Percentiles rank a stretch among this genome's conserved stretches.
These are phyloP conservation scores for Diplodia mutila DNA, from an alignment of 2,329 filamentous ascomycete genomes.

Conservation along the genomic window DNA sequence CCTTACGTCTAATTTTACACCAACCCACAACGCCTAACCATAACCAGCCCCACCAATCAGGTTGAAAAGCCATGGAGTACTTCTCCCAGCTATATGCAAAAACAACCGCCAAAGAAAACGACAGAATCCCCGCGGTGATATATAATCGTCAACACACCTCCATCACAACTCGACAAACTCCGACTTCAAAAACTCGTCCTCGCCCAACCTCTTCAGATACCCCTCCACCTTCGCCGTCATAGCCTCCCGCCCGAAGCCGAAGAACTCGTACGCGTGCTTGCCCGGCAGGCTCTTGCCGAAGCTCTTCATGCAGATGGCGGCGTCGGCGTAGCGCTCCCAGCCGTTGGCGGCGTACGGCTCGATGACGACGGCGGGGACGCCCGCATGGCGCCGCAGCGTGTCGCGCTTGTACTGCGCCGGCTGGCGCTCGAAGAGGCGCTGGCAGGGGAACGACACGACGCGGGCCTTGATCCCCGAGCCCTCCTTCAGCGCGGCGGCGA, in stretches of 20 bases:
- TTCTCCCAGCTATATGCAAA: too few species aligned
- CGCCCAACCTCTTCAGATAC: slow-evolving; percentile 43
- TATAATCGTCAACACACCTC: too few species aligned
- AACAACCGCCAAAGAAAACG: too few species aligned
- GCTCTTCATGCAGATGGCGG: slow-evolving; percentile 56
- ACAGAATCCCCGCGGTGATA: too few species aligned
- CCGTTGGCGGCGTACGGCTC: slow-evolving; percentile 63
- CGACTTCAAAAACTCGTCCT: slow-evolving; percentile 36
- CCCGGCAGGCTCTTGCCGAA: slow-evolving; percentile 63
- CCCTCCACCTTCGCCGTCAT: slow-evolving; percentile 48
- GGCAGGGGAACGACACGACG: slow-evolving; percentile 56
- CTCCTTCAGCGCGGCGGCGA: slow-evolving; percentile 43
- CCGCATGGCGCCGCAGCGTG: slow-evolving; percentile 48
- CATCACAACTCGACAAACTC: slow-evolving; percentile 40
- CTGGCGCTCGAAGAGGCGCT: slow-evolving; percentile 55
- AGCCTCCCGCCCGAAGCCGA: slow-evolving; percentile 56
- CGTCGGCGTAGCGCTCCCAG: slow-evolving; percentile 65
- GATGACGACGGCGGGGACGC: slow-evolving; percentile 59
- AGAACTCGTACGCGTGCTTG: slow-evolving; percentile 59
- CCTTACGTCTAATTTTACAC: too few species aligned
- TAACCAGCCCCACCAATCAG: too few species aligned
- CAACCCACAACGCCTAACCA: too few species aligned
- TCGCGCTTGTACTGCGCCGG: slow-evolving; percentile 50
- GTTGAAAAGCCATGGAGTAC: too few species aligned
- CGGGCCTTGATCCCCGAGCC: slow-evolving; percentile 48